phyloP scores from a whole-genome alignment of 2,329 filamentous ascomycete genomes.

The Fusarium sp. region DNA sequence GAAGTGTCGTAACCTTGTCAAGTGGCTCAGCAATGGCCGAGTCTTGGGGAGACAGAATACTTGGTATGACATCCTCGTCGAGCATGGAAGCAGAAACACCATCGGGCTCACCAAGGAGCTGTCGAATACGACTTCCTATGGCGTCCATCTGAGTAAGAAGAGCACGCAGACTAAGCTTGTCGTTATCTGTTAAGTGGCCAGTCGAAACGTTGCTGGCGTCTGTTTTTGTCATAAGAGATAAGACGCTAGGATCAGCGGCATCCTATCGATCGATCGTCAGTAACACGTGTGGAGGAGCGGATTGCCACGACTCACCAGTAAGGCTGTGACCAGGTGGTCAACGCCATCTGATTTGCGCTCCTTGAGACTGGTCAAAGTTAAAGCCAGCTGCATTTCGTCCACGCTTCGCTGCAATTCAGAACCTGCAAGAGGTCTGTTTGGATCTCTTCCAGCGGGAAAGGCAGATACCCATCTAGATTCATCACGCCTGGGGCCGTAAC shows the following conservation, averaged over 20 bases:
- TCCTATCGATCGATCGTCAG: constrained; percentile 50
- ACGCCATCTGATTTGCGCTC: constrained; percentile 63
- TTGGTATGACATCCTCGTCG: constrained; percentile 43
- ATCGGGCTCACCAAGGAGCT: constrained; percentile 52
- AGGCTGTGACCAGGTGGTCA: constrained; percentile 66
- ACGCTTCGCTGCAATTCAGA: constrained; percentile 60
- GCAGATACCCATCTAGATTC: constrained; percentile 50
- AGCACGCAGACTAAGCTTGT: constrained; percentile 60
- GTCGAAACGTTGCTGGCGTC: constrained; percentile 58
- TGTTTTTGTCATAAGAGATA: constrained; percentile 63
- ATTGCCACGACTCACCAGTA: constrained; percentile 67
- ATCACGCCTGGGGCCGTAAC: constrained; percentile 50
- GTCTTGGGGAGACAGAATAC: constrained; percentile 45
- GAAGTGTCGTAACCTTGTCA: constrained; percentile 49
- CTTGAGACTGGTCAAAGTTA: constrained; percentile 71
- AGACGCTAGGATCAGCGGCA: constrained; percentile 58
- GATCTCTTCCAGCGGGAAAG: constrained; percentile 41
- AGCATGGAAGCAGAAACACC: constrained; percentile 34
- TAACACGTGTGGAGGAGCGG: background rate
- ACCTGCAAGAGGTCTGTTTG: constrained; percentile 43
- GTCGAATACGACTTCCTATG: constrained; percentile 57
- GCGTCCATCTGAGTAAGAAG: constrained; percentile 62
- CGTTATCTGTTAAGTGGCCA: constrained; percentile 55
- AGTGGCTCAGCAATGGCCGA: constrained; percentile 47
- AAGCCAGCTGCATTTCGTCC: constrained; percentile 73